Evolutionary conservation across 176 grass and related monocot species (phyloP).

Genomic region (Rhynchospora tenuis): DNA sequence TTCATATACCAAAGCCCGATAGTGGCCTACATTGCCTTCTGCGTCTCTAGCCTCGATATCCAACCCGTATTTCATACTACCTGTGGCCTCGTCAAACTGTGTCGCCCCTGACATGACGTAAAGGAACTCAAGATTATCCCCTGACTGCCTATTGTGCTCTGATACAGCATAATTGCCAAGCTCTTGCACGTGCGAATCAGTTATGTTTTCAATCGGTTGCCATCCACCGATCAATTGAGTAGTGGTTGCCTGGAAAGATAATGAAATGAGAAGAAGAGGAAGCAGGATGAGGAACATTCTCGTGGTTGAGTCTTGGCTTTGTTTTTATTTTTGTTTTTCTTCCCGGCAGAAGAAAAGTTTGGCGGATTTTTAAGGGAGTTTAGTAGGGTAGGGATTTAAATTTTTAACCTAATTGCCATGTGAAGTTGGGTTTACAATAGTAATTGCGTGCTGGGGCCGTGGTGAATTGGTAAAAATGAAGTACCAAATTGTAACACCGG

Average conservation of each 20-base stretch:
- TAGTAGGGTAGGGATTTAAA: not conserved
- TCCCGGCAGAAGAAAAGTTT: not conserved
- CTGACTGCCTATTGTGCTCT: not conserved
- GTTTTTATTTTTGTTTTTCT: not conserved
- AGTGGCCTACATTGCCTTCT: not conserved
- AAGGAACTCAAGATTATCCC: not conserved
- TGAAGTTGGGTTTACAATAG: not conserved
- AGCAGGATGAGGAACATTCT: not conserved
- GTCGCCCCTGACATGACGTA: conserved; percentile 31
- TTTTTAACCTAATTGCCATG: not conserved
- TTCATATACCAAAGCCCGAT: conserved; percentile 42
- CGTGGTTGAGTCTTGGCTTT: not conserved
- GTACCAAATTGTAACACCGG: too few relatives aligned
- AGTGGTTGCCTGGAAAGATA: not conserved
- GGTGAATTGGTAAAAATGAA: not conserved
- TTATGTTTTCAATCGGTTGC: not conserved
- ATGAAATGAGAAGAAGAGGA: not conserved
- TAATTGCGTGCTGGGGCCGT: not conserved
- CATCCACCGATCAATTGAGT: not conserved
- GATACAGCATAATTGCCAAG: not conserved
- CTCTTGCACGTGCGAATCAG: not conserved
- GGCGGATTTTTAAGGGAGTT: not conserved
- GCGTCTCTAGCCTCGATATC: not conserved
- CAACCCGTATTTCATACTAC: conserved; percentile 41
- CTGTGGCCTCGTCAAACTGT: conserved; percentile 26